These are phyloP conservation scores for Gloeostereum incarnatum DNA, from an alignment of 768 basidiomycete species.

Conservation along the genomic window DNA sequence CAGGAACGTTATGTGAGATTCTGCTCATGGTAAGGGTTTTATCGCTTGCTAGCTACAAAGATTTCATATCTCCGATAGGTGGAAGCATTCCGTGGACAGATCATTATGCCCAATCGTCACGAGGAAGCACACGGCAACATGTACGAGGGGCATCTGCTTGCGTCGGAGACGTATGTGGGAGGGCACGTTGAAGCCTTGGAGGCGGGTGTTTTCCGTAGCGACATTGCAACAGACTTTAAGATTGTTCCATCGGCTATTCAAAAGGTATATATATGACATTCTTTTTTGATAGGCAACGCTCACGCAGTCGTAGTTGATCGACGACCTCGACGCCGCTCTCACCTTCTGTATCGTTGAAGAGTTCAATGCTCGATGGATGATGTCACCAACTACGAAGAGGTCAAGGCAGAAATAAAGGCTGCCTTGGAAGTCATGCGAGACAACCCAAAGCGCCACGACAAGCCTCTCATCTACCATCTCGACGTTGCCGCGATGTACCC, in stretches of 20 bases:
- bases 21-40: constrained; percentile 75
- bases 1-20: constrained; percentile 95
- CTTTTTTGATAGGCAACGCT: background rate
- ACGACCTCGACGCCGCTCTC: constrained; percentile 89
- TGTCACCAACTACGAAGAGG: constrained; percentile 93
- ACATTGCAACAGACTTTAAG: constrained; percentile 93
- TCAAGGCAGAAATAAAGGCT: constrained; percentile 68
- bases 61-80: constrained; percentile 43
- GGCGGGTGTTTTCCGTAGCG: constrained; percentile 95
- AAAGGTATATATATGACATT: constrained; percentile 53
- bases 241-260: constrained; percentile 83
- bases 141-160: constrained; percentile 93
- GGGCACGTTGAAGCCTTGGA: constrained; percentile 98
- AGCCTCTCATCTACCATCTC: constrained; percentile 94
- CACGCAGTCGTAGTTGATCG: constrained; percentile 57
- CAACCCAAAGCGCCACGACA: constrained; percentile 80
- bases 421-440: constrained; percentile 88
- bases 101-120: constrained; percentile 98
- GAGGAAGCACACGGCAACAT: constrained; percentile 89
- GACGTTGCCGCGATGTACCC: constrained; percentile 99
- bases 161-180: constrained; percentile 97
- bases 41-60: constrained; percentile 1
- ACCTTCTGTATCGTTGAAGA: constrained; percentile 86
- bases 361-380: constrained; percentile 67
- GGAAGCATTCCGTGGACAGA: constrained; percentile 83